These are phyloP conservation scores for Gardenia jasminoides DNA, from an alignment of 257 asterid genomes.

Conservation along the genomic window DNA sequence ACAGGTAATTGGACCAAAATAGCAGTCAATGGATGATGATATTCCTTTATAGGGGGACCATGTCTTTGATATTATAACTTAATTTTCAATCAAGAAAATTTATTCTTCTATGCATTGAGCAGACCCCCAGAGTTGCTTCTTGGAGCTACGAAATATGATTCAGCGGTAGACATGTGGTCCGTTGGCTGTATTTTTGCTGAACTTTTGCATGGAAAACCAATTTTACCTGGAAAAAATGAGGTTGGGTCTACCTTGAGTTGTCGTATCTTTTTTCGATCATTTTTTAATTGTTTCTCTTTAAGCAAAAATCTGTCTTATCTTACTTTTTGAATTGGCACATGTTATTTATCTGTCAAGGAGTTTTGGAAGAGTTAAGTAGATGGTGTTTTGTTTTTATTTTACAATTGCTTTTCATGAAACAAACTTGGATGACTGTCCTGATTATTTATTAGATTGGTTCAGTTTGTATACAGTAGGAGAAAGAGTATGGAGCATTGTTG, in stretches of 20 bases:
- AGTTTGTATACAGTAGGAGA: not conserved
- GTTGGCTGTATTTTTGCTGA: constrained; percentile 98
- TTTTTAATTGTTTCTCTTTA: no score
- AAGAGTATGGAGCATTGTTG: not conserved
- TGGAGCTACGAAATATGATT: constrained; percentile 96
- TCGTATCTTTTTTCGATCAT: not conserved
- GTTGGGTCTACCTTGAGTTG: constrained; percentile 31
- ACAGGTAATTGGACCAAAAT: constrained; percentile 53
- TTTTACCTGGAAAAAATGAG: constrained; percentile 86
- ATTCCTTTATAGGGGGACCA: not conserved
- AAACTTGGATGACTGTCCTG: not conserved
- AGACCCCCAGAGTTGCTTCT: constrained; percentile 98
- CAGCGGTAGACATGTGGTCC: constrained; percentile 99
- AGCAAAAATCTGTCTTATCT: no score
- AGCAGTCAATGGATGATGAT: not conserved
- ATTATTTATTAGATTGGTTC: not conserved
- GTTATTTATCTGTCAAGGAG: not conserved
- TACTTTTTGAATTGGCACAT: not conserved
- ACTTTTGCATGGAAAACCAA: constrained; percentile 82
- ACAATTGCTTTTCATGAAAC: not conserved
- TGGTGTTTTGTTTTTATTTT: not conserved
- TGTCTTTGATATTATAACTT: constrained; percentile 4
- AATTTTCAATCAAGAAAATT: not conserved
- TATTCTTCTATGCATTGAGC: constrained; percentile 2
- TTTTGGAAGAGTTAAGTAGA: not conserved